Evolutionary conservation across 495 filamentous ascomycete species (phyloP), one percentile per base, ranked within the genome.

Genomic region (Rostrohypoxylon terebratum): DNA sequence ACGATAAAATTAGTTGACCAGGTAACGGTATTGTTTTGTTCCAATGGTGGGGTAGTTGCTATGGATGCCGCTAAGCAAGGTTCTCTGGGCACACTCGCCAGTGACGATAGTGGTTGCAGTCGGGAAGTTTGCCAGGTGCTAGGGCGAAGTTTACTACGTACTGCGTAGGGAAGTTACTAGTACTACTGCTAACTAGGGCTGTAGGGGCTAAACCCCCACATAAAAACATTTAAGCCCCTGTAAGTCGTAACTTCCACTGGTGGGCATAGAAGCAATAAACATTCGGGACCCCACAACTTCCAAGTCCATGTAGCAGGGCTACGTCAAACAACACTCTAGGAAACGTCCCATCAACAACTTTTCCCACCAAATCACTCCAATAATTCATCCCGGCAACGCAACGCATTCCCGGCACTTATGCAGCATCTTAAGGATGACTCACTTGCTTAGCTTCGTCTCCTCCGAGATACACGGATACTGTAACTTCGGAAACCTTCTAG

Each of bases 401-500:
- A 51, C 66, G 45, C 66, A 69, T 33, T 48, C 44, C 59, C n/a
- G 11, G 18, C 10, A 14, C 21, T 53, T 8, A 25, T 1, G 4
- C 54, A 51, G 50, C 25, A 48, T 63, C 28, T 23, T 25, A 34
- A 48, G 2, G 60, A 67, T 77, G 74, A 76, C 58, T 76, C 74
- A 76, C 50, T 54, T 11, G 4, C 42, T 50, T 66, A 59, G 44
- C 44, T 51, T 60, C 45, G 11, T 60, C 33, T 14, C 5, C n/a
- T 7, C 50, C 40, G 13, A 20, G 42, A 20, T 20, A 18, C 38
- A 14, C 28, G 28, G 6, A 28, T 28, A 28, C 14, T 42, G 38
- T 42, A 14, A 4, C 11, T 14, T 42, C 14, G 38, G 38, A 42
- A 42, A n/a, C 45, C 44, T 33, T 47, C 16, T 14, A n/a, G 38